phyloP scores from a whole-genome alignment of 306 rosid genomes.

The Vachellia collinsii region DNA sequence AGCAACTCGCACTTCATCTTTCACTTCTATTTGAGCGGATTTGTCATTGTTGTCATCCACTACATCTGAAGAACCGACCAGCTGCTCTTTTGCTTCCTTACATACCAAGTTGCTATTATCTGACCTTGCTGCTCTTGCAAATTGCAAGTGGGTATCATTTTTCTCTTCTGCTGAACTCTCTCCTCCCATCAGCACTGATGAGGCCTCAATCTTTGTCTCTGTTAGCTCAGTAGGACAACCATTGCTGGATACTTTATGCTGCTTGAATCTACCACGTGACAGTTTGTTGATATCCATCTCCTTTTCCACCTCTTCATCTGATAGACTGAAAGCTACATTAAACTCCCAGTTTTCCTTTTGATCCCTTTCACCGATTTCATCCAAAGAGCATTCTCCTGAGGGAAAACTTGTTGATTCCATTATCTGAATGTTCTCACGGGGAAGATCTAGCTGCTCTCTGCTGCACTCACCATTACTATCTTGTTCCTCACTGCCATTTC shows the following conservation, averaged over 20 bases:
- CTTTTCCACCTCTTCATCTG: constrained; percentile 49
- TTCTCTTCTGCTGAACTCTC: constrained; percentile 34
- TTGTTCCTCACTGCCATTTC: constrained; percentile 29
- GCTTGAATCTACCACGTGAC: constrained; percentile 36
- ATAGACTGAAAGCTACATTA: constrained; percentile 32
- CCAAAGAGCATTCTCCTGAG: constrained; percentile 34
- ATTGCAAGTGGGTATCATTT: constrained; percentile 21
- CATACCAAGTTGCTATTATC: constrained; percentile 15
- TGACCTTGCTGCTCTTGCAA: constrained; percentile 31
- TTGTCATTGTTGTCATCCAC: constrained; percentile 37
- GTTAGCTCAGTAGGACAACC: constrained; percentile 44
- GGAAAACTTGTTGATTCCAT: constrained; percentile 28
- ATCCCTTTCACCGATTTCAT: constrained; percentile 33
- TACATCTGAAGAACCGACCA: constrained; percentile 22
- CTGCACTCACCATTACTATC: constrained; percentile 24
- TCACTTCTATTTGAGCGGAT: constrained; percentile 34
- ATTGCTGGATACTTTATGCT: constrained; percentile 47
- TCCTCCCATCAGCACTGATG: constrained; percentile 28
- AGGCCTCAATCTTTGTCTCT: constrained; percentile 49
- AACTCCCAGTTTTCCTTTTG: constrained; percentile 27
- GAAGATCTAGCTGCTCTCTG: constrained; percentile 22
- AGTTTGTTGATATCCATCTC: constrained; percentile 42
- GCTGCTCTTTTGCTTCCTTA: constrained; percentile 32
- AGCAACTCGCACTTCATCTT: constrained; percentile 37
- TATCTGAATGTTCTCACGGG: background rate